Evolutionary conservation across 257 asterid genomes (phyloP).

Genomic region (Solanum chmielewskii): DNA sequence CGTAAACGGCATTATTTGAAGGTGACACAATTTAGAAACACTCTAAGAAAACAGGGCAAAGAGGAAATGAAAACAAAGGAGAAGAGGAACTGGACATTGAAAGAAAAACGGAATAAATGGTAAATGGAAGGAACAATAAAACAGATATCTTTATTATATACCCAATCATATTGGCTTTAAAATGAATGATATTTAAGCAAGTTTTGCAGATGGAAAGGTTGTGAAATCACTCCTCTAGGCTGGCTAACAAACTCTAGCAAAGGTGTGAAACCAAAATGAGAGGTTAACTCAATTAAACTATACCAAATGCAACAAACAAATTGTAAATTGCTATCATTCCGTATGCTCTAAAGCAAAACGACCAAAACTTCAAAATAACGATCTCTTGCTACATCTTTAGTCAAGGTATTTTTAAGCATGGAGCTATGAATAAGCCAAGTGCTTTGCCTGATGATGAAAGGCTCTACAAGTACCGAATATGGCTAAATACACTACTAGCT

Average conservation of each 20-base stretch:
- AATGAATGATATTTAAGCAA: background rate
- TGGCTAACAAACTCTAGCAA: background rate
- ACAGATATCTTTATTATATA: background rate
- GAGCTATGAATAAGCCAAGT: background rate
- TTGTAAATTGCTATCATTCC: background rate
- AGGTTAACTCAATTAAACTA: background rate
- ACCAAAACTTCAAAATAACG: background rate
- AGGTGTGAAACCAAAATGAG: background rate
- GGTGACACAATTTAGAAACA: no score
- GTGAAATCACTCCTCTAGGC: background rate
- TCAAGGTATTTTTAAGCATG: background rate
- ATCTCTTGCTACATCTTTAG: background rate
- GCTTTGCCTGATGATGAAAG: background rate
- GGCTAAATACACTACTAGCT: background rate
- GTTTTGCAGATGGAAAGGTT: background rate
- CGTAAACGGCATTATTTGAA: fast-evolving
- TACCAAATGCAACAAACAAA: background rate
- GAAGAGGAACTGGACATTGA: background rate
- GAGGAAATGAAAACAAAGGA: background rate
- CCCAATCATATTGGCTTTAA: background rate
- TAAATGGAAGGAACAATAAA: background rate
- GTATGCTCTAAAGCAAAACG: background rate
- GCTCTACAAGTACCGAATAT: background rate
- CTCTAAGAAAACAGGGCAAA: background rate
- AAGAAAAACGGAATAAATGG: background rate